A percentile compares a stretch with the other conserved stretches of the same genome.
These are phyloP conservation scores for Calonectria pauciramosa DNA, from an alignment of 2,329 filamentous ascomycete genomes.

Conservation along the genomic window DNA sequence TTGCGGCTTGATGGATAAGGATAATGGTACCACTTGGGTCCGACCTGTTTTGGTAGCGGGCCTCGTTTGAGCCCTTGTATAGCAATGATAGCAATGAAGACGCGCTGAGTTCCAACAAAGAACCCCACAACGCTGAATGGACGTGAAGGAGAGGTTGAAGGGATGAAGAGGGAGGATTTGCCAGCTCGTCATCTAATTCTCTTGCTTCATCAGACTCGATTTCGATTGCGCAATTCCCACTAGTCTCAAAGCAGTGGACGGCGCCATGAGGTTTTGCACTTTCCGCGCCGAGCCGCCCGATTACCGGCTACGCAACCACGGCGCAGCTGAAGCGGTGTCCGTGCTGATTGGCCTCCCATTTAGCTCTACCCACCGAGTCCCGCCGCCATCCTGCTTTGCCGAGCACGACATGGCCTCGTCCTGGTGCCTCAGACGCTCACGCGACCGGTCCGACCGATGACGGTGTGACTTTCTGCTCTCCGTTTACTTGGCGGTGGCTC, in stretches of 20 bases:
- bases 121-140: slow-evolving; percentile 34
- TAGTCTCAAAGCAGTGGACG: slow-evolving; percentile 12
- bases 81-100: slow-evolving; percentile 37
- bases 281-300: slow-evolving; percentile 11
- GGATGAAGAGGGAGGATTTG: slow-evolving; percentile 19
- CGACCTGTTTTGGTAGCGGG: neutral
- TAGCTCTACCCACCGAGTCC: neutral
- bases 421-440: neutral
- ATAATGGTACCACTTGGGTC: slow-evolving; percentile 13
- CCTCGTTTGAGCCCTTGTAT: slow-evolving; percentile 23
- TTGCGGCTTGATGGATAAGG: slow-evolving; percentile 17
- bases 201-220: slow-evolving; percentile 4
- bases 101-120: slow-evolving; percentile 29
- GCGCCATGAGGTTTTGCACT: neutral
- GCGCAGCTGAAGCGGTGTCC: neutral
- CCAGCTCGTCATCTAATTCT: slow-evolving; percentile 15
- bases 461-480: neutral
- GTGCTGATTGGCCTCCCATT: slow-evolving; percentile 5
- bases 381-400: slow-evolving; percentile 8
- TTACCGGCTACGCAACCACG: neutral
- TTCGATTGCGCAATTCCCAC: slow-evolving; percentile 15
- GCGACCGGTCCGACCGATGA: neutral
- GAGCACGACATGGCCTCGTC: neutral
- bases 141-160: slow-evolving; percentile 37
- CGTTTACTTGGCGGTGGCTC: neutral